A percentile compares a stretch with the other conserved stretches of the same genome.
phyloP scores from a whole-genome alignment of 176 grass and related monocot species.

The Carex kokanica region DNA sequence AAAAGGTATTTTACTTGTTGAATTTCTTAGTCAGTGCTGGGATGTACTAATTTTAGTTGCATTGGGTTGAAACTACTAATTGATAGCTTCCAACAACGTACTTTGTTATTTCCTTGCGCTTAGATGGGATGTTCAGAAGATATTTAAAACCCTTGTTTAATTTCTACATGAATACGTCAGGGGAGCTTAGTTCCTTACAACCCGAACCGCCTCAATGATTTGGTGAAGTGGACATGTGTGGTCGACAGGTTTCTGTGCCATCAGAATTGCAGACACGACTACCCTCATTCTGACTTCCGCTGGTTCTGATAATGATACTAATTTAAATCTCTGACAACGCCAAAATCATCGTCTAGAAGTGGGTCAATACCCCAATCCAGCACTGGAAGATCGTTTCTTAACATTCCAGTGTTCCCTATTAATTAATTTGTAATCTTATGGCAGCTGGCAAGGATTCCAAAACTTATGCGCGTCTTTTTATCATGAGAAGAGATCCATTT shows the following conservation, averaged over 20 bases:
- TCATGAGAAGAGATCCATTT: too few relatives aligned
- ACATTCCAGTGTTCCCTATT: not conserved
- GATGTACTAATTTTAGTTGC: constrained; percentile 27
- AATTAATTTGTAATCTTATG: too few relatives aligned
- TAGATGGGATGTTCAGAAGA: constrained; percentile 50
- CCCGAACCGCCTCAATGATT: not conserved
- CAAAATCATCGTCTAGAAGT: not conserved
- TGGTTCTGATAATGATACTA: not conserved
- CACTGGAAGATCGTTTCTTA: too few relatives aligned
- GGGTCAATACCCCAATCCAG: not conserved
- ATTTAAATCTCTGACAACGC: not conserved
- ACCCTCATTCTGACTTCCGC: not conserved
- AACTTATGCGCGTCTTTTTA: too few relatives aligned
- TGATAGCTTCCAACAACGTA: constrained; percentile 1
- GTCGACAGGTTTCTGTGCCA: not conserved
- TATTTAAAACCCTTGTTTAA: not conserved
- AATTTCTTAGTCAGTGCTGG: constrained; percentile 84
- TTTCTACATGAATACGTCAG: not conserved
- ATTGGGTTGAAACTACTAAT: not conserved
- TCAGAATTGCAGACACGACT: not conserved
- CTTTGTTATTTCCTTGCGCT: constrained; percentile 33
- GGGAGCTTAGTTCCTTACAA: not conserved
- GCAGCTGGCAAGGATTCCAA: too few relatives aligned
- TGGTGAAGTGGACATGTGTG: not conserved
- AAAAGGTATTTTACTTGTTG: constrained; percentile 83